A percentile compares a stretch with the other conserved stretches of the same genome.
phyloP scores from a whole-genome alignment of 768 basidiomycete species.

The Dendrothele bispora region DNA sequence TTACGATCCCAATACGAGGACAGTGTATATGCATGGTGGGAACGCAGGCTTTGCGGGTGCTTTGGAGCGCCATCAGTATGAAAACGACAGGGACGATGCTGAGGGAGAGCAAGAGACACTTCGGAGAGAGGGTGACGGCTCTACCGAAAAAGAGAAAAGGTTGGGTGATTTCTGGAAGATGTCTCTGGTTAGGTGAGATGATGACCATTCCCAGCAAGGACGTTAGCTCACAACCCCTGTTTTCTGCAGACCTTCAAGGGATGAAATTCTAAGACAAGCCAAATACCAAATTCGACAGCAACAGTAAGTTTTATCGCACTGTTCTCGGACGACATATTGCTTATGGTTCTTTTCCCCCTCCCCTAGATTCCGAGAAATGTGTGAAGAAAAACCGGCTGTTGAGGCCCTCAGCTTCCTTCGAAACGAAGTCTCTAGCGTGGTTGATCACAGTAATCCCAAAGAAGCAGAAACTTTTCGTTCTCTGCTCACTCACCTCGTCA shows the following conservation, averaged over 20 bases:
- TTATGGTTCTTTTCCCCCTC: too few species aligned
- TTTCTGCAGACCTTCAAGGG: conserved; percentile 52
- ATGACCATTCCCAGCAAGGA: not conserved
- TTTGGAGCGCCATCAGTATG: conserved; percentile 9
- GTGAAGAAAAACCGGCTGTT: conserved; percentile 57
- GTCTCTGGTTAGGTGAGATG: conserved; percentile 58
- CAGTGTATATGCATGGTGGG: conserved; percentile 73
- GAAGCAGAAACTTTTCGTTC: conserved; percentile 66
- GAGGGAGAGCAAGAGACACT: conserved; percentile 15
- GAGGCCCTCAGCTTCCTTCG: conserved; percentile 74
- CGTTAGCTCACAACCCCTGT: not conserved
- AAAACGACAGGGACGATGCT: conserved; percentile 8
- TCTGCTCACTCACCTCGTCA: conserved; percentile 63
- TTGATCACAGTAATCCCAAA: conserved; percentile 62
- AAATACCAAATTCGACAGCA: conserved; percentile 68
- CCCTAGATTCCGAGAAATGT: conserved; percentile 79
- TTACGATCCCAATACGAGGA: conserved; percentile 58
- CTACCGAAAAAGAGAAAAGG: conserved; percentile 41
- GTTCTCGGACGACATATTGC: too few species aligned
- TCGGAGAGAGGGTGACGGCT: conserved; percentile 22
- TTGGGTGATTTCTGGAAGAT: conserved; percentile 83
- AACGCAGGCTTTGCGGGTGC: conserved; percentile 51
- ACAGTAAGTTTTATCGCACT: conserved; percentile 48
- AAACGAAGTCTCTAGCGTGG: conserved; percentile 65
- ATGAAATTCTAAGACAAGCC: conserved; percentile 64